phyloP scores from a whole-genome alignment of 768 basidiomycete genomes.

The Neoboletus magnificus region DNA sequence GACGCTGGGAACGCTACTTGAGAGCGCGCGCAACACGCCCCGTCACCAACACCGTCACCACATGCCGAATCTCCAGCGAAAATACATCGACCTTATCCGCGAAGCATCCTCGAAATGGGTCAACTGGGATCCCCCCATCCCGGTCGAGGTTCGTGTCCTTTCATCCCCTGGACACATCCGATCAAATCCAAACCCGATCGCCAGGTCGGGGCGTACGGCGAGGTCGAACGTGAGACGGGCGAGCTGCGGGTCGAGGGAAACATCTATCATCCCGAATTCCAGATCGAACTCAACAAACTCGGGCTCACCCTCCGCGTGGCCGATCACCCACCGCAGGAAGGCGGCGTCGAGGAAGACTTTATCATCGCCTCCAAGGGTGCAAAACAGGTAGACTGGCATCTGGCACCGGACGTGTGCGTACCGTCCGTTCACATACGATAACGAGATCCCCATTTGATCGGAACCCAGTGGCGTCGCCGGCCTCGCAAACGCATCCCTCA shows the following conservation, averaged over 20 bases:
- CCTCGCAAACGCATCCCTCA: conserved; percentile 30
- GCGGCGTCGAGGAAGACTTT: conserved; percentile 19
- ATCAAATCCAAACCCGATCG: neutral
- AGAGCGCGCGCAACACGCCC: no score
- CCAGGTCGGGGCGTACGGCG: conserved; percentile 37
- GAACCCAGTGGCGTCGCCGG: conserved; percentile 18
- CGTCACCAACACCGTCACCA: no score
- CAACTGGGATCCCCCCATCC: conserved; percentile 37
- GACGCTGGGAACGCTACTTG: conserved; percentile 5
- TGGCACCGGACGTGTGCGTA: conserved; percentile 23
- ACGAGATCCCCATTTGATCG: neutral
- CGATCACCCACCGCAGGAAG: conserved; percentile 13
- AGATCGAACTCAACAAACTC: conserved; percentile 11
- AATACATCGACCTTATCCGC: conserved; percentile 36
- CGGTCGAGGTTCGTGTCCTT: conserved; percentile 26
- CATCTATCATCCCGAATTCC: conserved; percentile 27
- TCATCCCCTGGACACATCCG: neutral
- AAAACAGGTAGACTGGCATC: neutral
- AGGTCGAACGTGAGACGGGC: conserved; percentile 29
- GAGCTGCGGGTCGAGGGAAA: conserved; percentile 31
- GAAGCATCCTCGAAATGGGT: conserved; percentile 34
- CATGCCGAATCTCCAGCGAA: conserved; percentile 23
- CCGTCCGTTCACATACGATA: no score
- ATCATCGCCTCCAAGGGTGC: conserved; percentile 27
- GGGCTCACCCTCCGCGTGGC: neutral